phyloP scores from a whole-genome alignment of 768 basidiomycete species.

The Pilatotrama ljubarskyi region DNA sequence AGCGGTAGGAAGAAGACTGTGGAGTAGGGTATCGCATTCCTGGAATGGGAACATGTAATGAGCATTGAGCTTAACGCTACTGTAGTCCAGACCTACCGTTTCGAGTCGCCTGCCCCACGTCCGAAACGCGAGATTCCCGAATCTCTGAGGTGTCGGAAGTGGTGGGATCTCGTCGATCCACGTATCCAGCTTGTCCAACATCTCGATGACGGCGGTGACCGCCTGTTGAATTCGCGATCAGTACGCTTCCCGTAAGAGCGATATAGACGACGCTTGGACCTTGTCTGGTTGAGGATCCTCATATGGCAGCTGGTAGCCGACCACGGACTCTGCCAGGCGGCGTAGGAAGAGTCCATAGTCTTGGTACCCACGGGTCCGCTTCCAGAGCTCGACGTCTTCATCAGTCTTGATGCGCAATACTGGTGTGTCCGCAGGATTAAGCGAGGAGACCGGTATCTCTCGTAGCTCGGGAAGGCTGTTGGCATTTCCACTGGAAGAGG shows the following conservation, averaged over 20 bases:
- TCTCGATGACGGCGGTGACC: conserved; percentile 44
- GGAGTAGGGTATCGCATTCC: conserved; percentile 55
- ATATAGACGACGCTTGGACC: conserved; percentile 4
- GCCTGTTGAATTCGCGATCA: conserved; percentile 37
- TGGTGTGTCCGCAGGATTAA: conserved; percentile 34
- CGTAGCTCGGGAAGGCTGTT: conserved; percentile 32
- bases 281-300: conserved; percentile 23
- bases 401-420: conserved; percentile 68
- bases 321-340: conserved; percentile 75
- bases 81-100: conserved; percentile 56
- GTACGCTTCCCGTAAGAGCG: not conserved
- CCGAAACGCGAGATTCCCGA: conserved; percentile 90
- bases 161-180: conserved; percentile 88
- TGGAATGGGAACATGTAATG: conserved; percentile 33
- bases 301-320: conserved; percentile 58
- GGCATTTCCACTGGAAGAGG: not conserved
- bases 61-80: too few relatives aligned
- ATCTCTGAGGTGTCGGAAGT: conserved; percentile 73
- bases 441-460: conserved; percentile 30
- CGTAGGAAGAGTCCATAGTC: conserved; percentile 77
- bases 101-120: conserved; percentile 79
- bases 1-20: conserved; percentile 46
- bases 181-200: conserved; percentile 64
- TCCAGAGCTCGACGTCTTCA: conserved; percentile 74
- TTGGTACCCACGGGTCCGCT: conserved; percentile 62